Evolutionary conservation across 2,329 filamentous ascomycete species (phyloP).

Genomic region (Fusarium sp.): DNA sequence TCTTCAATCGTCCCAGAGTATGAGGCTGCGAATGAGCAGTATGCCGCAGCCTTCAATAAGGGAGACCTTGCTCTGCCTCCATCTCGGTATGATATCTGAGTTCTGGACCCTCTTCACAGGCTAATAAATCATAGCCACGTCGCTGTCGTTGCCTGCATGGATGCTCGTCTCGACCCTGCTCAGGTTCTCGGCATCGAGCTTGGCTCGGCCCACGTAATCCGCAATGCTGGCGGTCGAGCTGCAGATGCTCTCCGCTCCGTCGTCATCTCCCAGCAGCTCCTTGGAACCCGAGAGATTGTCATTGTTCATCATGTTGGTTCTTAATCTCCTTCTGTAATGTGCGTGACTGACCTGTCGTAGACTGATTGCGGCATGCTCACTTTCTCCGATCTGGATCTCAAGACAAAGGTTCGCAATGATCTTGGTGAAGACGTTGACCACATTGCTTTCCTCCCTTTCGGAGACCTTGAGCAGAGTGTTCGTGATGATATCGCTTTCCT

Average conservation of each 20-base stretch:
- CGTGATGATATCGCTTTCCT: slow-evolving; percentile 72
- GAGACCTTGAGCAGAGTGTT: slow-evolving; percentile 70
- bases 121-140: slow-evolving; percentile 41
- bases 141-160: slow-evolving; percentile 78
- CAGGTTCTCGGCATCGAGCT: slow-evolving; percentile 34
- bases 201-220: slow-evolving; percentile 83
- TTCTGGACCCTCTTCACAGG: fast-evolving
- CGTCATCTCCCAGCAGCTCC: slow-evolving; percentile 80
- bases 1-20: slow-evolving; percentile 38
- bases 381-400: slow-evolving; percentile 68
- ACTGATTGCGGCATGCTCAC: slow-evolving; percentile 68
- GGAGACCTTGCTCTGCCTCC: slow-evolving; percentile 36
- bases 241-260: slow-evolving; percentile 77
- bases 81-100: slow-evolving; percentile 22
- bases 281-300: slow-evolving; percentile 79
- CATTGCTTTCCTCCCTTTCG: slow-evolving; percentile 74
- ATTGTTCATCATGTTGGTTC: slow-evolving; percentile 69
- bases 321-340: too few species aligned
- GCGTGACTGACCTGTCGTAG: neutral
- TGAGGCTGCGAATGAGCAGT: slow-evolving; percentile 36
- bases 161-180: slow-evolving; percentile 73
- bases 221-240: slow-evolving; percentile 75
- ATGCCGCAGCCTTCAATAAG: slow-evolving; percentile 35
- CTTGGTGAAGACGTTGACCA: slow-evolving; percentile 60
- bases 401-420: slow-evolving; percentile 65